Percentiles rank a stretch among this genome's conserved stretches.
Conservation (phyloP, 805 yeast species). For the Hemisphaericaspora nanyangensis region DNA sequence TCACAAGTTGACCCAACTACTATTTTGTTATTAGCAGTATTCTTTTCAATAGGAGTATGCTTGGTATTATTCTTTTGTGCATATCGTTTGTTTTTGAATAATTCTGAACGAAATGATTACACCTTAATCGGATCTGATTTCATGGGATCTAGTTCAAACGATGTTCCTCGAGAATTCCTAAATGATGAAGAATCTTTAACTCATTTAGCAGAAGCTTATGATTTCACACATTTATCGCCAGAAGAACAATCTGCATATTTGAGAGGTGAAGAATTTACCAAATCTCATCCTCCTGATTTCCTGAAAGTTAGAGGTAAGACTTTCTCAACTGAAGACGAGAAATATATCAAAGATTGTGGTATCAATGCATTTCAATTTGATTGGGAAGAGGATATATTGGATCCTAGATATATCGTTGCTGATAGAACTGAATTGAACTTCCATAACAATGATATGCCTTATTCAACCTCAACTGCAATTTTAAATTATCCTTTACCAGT, state of each 20-base stretch:
- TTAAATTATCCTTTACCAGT: slow-evolving; percentile 38
- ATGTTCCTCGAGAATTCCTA: slow-evolving; percentile 34
- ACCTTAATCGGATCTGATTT: slow-evolving; percentile 12
- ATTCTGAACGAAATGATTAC: slow-evolving; percentile 10
- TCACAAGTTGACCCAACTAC: slow-evolving; percentile 1
- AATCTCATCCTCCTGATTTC: slow-evolving; percentile 27
- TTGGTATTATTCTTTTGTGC: slow-evolving; percentile 10
- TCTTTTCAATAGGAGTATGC: slow-evolving; percentile 7
- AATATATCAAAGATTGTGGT: slow-evolving; percentile 32
- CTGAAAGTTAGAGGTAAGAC: slow-evolving; percentile 31
- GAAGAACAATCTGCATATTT: slow-evolving; percentile 37
- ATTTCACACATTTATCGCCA: slow-evolving; percentile 33
- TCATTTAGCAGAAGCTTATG: slow-evolving; percentile 34
- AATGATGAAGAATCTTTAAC: slow-evolving; percentile 37
- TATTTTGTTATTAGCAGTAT: slow-evolving; percentile 1
- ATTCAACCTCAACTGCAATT: slow-evolving; percentile 37
- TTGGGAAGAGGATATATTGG: slow-evolving; percentile 28
- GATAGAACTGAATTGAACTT: slow-evolving; percentile 38
- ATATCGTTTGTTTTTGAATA: slow-evolving; percentile 7
- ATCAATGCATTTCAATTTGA: slow-evolving; percentile 38
- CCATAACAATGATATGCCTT: slow-evolving; percentile 33
- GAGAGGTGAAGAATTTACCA: slow-evolving; percentile 33
- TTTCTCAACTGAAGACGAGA: slow-evolving; percentile 25
- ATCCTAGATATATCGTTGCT: slow-evolving; percentile 34
- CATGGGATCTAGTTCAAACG: slow-evolving; percentile 11